Evolutionary conservation across 2,329 filamentous ascomycete genomes (phyloP).

Genomic region (Fusarium zealandicum): DNA sequence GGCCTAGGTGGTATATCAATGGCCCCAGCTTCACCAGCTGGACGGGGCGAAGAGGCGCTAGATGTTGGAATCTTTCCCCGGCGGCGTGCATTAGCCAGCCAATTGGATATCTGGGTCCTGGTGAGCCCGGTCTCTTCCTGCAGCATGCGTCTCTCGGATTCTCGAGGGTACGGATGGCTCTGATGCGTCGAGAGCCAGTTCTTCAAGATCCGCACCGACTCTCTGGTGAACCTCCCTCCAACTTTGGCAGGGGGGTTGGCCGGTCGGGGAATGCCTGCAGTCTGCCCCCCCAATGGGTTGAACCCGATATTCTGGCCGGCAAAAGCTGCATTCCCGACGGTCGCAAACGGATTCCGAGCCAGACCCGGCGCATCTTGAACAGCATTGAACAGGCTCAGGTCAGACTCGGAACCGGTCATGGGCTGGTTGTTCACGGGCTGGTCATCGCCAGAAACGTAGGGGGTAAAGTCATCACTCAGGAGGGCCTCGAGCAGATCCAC

Average conservation of each 20-base stretch:
- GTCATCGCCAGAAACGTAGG: constrained; percentile 18
- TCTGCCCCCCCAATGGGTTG: background rate
- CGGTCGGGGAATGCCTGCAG: background rate
- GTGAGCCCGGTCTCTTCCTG: constrained; percentile 78
- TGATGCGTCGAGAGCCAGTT: constrained; percentile 79
- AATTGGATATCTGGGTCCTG: constrained; percentile 82
- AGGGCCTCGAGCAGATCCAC: constrained; percentile 29
- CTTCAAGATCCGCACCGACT: constrained; percentile 78
- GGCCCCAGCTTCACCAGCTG: constrained; percentile 34
- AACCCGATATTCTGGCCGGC: background rate
- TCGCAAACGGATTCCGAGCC: constrained; percentile 4
- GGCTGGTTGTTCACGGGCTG: background rate
- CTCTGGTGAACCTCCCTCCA: constrained; percentile 63
- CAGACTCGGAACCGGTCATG: background rate
- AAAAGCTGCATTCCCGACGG: background rate
- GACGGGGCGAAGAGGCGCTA: constrained; percentile 21
- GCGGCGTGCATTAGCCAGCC: constrained; percentile 85
- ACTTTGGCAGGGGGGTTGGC: constrained; percentile 26
- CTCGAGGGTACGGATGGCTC: constrained; percentile 82
- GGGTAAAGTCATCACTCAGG: constrained; percentile 23
- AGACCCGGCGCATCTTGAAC: background rate
- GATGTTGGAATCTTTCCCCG: constrained; percentile 68
- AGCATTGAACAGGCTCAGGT: background rate
- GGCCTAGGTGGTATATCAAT: constrained; percentile 64
- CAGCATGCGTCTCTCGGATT: constrained; percentile 79